Evolutionary conservation across 768 basidiomycete species (phyloP), one percentile per base, ranked within the genome.

Genomic region (Boletus subparvulus): DNA sequence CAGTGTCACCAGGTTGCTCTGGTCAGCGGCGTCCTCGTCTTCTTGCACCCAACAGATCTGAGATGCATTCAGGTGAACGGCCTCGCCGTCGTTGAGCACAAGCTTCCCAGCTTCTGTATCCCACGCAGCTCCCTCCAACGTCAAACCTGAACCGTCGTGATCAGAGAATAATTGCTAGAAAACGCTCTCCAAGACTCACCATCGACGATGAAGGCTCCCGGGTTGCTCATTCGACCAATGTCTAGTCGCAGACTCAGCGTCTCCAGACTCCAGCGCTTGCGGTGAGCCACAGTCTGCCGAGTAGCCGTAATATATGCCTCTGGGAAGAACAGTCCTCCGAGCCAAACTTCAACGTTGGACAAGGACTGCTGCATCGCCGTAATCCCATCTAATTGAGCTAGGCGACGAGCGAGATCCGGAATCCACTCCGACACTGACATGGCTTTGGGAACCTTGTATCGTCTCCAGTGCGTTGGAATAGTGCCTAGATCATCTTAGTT

Each of bases 261-360:
- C 73, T 99, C 96, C 60, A 99, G 74, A 72, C 93, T 95, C 89
- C 92, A 92, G 61, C 86, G 85, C 75, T 89, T 93, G 53, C 86
- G 80, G 69, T 98, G 95, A 3, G 96, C 97, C 6, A 94, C 90
- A n/a, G 92, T 86, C 72, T 99, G 96, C 49, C 96, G 82, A 3
- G 94, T 95, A 2, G 96, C 96, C 1, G 96, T 98, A 65, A 98
- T 82, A 69, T 94, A 98, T 4, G 94, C 95, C 67, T 95, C 92
- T 1, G 96, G 97, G 82, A 91, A 94, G 81, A 98, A 98, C 54
- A 99, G 73, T 0, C 92, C 91, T 24, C 96, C 94, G 14, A 98
- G 83, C 90, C 92, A 93, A 44, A 97, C 90, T 72, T 92, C 85
- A 46, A 90, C 76, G 62, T 90, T 78, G 61, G 76, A 80, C 60